phyloP scores from a whole-genome alignment of 805 yeast genomes.

The Komagataella pseudopastoris region DNA sequence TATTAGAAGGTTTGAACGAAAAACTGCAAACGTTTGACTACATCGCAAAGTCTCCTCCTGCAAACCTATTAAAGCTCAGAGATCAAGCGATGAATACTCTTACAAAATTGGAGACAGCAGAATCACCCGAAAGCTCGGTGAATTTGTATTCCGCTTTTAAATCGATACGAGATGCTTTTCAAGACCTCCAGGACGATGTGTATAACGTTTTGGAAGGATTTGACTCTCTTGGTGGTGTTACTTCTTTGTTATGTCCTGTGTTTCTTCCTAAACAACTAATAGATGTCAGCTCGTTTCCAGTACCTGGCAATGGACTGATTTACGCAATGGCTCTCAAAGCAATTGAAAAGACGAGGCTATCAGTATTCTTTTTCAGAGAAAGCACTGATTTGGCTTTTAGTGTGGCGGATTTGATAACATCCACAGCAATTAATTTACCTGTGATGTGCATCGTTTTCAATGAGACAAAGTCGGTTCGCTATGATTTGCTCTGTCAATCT shows the following conservation, averaged over 20 bases:
- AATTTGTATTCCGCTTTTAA: neutral
- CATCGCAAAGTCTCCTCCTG: neutral
- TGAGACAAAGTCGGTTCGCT: constrained; percentile 43
- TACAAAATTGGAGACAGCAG: neutral
- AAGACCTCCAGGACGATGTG: neutral
- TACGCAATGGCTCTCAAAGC: constrained; percentile 52
- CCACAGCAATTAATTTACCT: constrained; percentile 39
- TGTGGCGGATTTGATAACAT: constrained; percentile 62
- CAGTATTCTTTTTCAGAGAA: constrained; percentile 52
- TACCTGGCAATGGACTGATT: constrained; percentile 68
- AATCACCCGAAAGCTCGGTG: neutral
- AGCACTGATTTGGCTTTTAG: constrained; percentile 73
- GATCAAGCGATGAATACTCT: neutral
- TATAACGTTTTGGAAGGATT: neutral
- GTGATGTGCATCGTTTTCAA: constrained; percentile 46
- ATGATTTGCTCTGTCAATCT: constrained; percentile 40
- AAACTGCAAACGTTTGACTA: neutral
- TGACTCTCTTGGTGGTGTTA: constrained; percentile 37
- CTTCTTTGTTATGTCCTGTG: constrained; percentile 47
- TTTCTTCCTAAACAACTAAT: constrained; percentile 36
- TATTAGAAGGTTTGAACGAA: neutral
- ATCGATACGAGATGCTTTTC: neutral
- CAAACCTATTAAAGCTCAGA: neutral
- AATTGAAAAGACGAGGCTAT: constrained; percentile 23
- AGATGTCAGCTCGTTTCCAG: constrained; percentile 68